Evolutionary conservation across 495 filamentous ascomycete genomes (phyloP).

Genomic region (Podospora sp.): DNA sequence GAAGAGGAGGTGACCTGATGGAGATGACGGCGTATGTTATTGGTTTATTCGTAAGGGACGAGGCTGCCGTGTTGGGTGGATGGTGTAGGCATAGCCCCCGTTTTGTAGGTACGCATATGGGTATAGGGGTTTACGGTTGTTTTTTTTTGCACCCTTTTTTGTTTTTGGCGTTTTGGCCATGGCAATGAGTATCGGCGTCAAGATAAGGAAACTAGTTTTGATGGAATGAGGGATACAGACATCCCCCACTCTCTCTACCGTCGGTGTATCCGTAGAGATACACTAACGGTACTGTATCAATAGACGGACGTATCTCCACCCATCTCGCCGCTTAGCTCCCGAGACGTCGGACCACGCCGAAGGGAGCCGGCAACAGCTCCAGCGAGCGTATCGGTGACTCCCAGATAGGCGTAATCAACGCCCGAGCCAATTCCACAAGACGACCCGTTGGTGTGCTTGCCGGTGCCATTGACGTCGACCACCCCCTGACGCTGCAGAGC

Average conservation of each 20-base stretch:
- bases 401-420: conserved; percentile 1
- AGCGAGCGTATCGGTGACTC: conserved; percentile 1
- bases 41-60: not conserved
- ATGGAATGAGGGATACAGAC: not conserved
- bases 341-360: conserved; percentile 48
- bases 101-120: not conserved
- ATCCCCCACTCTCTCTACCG: conserved; percentile 15
- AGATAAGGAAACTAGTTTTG: not conserved
- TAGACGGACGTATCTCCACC: conserved; percentile 50
- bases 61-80: not conserved
- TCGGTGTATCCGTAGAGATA: conserved; percentile 2
- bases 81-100: not conserved
- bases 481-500: conserved; percentile 20
- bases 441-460: not conserved
- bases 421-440: conserved; percentile 2
- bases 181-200: not conserved
- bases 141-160: not conserved
- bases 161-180: not conserved
- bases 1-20: conserved; percentile 23
- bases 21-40: not conserved
- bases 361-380: conserved; percentile 25
- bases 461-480: conserved; percentile 2
- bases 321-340: conserved; percentile 58
- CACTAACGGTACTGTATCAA: conserved; percentile 13
- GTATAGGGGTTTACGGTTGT: not conserved